Evolutionary conservation across 2,329 filamentous ascomycete species (phyloP), one percentile per base, ranked within the genome.

Genomic region (Penicillium sp.): DNA sequence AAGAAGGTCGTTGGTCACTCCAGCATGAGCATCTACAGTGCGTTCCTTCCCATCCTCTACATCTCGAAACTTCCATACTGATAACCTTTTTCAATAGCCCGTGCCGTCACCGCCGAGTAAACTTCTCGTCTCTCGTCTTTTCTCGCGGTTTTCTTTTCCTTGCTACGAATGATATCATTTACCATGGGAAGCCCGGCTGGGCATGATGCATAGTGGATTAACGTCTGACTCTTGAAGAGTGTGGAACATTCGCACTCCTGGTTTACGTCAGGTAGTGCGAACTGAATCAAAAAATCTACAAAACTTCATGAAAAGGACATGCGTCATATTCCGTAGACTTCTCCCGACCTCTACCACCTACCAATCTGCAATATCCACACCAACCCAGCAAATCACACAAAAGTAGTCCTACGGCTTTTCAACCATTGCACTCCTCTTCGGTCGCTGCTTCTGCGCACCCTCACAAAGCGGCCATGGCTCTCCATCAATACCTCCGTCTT

Each of bases 1-100:
- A 96, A 94, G 88, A 93, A 95, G 81, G 85, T 99, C 73, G 91
- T 97, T 68, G 86, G 86, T 69, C 95, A 99, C 87, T 93, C 88
- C 84, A 94, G 92, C 85, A 88, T 96, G 86, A 90, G 88, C 85
- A 96, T 99, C 84, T 99, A 97, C 90, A 99, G 86, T 88, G 82
- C 69, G 86, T 85, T 64, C 46, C 31, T 42, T 17, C 17, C 4
- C 12, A 46, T 6, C 2, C 25, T 17, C 3, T 7, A 8, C 11
- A 9, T 2, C 11, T 8, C n/a, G 10, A 12, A 31, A 2, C 6
- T 16, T 5, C 10, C 19, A 43, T 31, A 47, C 53, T 61, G 35
- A 62, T 61, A 53, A 63, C 31, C 25, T 8, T 3, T 22, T 4
- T 43, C 14, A 58, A 6, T 57, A 77, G 75, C 75, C 71, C 75